Evolutionary conservation across 768 basidiomycete genomes (phyloP), one percentile per base, ranked within the genome.

Genomic region (Amanita molliuscula): DNA sequence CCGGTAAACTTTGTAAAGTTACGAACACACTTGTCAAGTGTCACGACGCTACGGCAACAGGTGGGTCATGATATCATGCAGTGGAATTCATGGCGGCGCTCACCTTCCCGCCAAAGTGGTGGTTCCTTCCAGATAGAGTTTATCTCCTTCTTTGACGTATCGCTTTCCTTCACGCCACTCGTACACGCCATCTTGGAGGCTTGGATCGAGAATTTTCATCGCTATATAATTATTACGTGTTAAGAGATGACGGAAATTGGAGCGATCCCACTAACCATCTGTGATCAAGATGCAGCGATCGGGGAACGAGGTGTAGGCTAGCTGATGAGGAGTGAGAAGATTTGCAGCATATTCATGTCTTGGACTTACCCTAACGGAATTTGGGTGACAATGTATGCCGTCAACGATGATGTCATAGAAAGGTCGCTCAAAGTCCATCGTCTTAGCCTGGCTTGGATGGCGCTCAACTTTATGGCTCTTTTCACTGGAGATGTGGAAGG

Each of bases 351-450:
- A 35, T 23, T 44, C 36, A 16, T 53, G 35, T 34, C 6, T 55
- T 29, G 47, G 16, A 69, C 82, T 50, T 63, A 92, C 86, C 58
- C 87, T 73, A 50, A 94, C 87, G 38, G 88, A 88, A 62, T 91
- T 88, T 13, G 92, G 91, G 63, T 94, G 91, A 10, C 81, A 87
- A 61, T 95, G 92, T 48, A 92, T 79, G 0, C 91, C 92, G 61
- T 95, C 92, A 6, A 90, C 90, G 54, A 94, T 95, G 47, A 94
- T 69, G 48, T 84, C 89, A 59, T 88, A 95, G 65, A 80, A 94
- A 11, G 92, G 92, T 54, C 88, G 69, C 51, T 68, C 67, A 53
- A 78, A 77, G 3, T 68, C 72, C 66, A 81, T 79, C 28, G 49
- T 43, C 18, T 29, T 29, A 2, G 33, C 33, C 36, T 50, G 28